Percentiles rank a stretch among this genome's conserved stretches.
Conservation (phyloP, 1,139 yeast genomes). For the Scheffersomyces parashehatae region DNA sequence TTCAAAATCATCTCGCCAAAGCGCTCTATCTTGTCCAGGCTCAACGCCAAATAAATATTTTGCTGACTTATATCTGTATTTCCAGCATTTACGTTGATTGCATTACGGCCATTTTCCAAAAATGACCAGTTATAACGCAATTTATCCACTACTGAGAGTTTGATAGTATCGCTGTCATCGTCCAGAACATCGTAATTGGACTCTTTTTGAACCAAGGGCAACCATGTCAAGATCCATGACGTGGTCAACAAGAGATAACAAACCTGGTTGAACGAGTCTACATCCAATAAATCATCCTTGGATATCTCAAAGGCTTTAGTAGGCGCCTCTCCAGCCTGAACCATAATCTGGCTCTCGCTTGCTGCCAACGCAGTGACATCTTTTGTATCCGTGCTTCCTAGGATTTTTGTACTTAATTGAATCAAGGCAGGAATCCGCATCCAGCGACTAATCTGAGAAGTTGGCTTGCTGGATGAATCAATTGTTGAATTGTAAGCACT, state of each 20-base stretch:
- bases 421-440: slow-evolving; percentile 36
- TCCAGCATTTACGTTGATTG: slow-evolving; percentile 21
- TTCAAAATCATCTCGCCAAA: slow-evolving; percentile 51
- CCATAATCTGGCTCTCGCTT: slow-evolving; percentile 40
- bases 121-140: slow-evolving; percentile 60
- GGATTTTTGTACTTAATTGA: slow-evolving; percentile 32
- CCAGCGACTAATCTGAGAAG: slow-evolving; percentile 45
- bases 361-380: slow-evolving; percentile 17
- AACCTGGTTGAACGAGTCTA: slow-evolving; percentile 48
- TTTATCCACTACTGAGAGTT: slow-evolving; percentile 40
- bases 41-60: slow-evolving; percentile 38
- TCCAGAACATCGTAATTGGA: slow-evolving; percentile 31
- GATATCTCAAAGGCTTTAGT: slow-evolving; percentile 26
- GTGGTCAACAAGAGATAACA: slow-evolving; percentile 50
- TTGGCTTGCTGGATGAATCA: slow-evolving; percentile 22
- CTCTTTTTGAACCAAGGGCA: slow-evolving; percentile 51
- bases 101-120: slow-evolving; percentile 45
- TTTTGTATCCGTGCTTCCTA: slow-evolving; percentile 12
- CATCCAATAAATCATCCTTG: slow-evolving; percentile 45
- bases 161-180: slow-evolving; percentile 19
- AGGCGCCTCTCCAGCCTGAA: slow-evolving; percentile 21
- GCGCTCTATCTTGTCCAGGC: slow-evolving; percentile 35
- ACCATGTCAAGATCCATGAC: slow-evolving; percentile 54
- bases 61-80: slow-evolving; percentile 19
- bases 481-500: slow-evolving; percentile 16